A percentile compares a stretch with the other conserved stretches of the same genome.
These are phyloP conservation scores for Kondoa subrosea DNA, from an alignment of 768 basidiomycete genomes.

Conservation along the genomic window DNA sequence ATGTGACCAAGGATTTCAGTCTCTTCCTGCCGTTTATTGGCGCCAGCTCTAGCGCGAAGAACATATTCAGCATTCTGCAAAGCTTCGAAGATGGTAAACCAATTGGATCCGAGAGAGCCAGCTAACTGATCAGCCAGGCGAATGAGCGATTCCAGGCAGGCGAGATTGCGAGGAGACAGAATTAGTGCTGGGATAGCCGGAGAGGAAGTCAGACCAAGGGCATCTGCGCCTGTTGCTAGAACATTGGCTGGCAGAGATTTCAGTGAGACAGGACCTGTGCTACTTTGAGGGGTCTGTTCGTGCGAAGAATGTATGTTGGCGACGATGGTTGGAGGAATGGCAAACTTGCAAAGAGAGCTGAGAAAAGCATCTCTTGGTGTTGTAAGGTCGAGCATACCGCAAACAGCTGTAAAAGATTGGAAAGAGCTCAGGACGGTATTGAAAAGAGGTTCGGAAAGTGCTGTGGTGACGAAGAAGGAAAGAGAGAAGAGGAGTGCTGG, in stretches of 20 bases:
- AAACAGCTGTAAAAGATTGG: conserved; percentile 68
- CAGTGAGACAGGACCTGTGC: conserved; percentile 9
- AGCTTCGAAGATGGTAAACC: conserved; percentile 79
- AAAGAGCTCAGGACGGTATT: conserved; percentile 65
- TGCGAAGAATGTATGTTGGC: conserved; percentile 50
- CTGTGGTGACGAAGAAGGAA: conserved; percentile 74
- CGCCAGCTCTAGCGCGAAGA: conserved; percentile 32
- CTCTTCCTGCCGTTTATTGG: conserved; percentile 36
- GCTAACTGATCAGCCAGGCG: conserved; percentile 62
- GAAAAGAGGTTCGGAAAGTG: conserved; percentile 81
- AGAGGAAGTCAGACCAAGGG: conserved; percentile 29
- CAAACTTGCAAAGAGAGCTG: conserved; percentile 69
- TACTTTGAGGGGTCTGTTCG: neutral
- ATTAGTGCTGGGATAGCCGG: neutral
- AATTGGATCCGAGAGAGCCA: conserved; percentile 69
- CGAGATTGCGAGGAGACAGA: conserved; percentile 73
- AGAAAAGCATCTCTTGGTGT: conserved; percentile 91
- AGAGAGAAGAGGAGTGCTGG: conserved; percentile 78
- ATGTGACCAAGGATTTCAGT: conserved; percentile 59
- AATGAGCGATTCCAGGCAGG: conserved; percentile 70
- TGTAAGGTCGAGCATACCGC: conserved; percentile 66
- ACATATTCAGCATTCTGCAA: conserved; percentile 92
- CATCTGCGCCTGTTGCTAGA: conserved; percentile 30
- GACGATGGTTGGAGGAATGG: conserved; percentile 78
- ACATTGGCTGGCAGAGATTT: conserved; percentile 21